phyloP scores from a whole-genome alignment of 768 basidiomycete species.

The Arthromyces matolae region DNA sequence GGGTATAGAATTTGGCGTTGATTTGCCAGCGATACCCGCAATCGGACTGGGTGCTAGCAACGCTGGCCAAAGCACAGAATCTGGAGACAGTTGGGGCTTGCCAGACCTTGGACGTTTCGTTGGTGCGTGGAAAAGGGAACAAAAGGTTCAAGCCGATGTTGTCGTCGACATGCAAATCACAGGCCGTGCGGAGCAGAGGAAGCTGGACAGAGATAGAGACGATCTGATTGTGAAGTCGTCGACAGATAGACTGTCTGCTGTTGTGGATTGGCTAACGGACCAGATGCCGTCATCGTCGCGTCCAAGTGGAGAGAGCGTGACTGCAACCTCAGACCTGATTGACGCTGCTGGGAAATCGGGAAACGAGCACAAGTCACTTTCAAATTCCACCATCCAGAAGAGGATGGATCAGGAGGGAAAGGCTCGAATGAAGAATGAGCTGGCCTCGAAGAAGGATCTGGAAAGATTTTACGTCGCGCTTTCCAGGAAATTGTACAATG shows the following conservation, averaged over 20 bases:
- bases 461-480: constrained; percentile 90
- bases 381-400: constrained; percentile 12
- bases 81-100: constrained; percentile 41
- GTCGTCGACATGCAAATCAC: constrained; percentile 17
- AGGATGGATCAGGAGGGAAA: constrained; percentile 22
- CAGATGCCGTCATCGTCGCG: constrained; percentile 47
- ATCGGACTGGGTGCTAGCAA: constrained; percentile 34
- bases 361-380: constrained; percentile 17
- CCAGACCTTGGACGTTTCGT: constrained; percentile 65
- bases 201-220: constrained; percentile 16
- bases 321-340: neutral
- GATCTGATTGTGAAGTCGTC: constrained; percentile 63
- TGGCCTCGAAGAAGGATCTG: constrained; percentile 68
- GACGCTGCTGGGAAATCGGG: constrained; percentile 15
- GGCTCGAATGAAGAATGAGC: constrained; percentile 40
- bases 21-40: constrained; percentile 49
- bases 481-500: constrained; percentile 86
- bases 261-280: constrained; percentile 79
- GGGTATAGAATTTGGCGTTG: constrained; percentile 67
- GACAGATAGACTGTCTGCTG: constrained; percentile 67
- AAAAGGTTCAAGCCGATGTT: constrained; percentile 37
- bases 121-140: constrained; percentile 56
- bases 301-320: constrained; percentile 12
- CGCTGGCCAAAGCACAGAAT: constrained; percentile 10
- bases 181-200: constrained; percentile 20